Evolutionary conservation across 306 rosid genomes (phyloP).

Genomic region (Acacia crassicarpa): DNA sequence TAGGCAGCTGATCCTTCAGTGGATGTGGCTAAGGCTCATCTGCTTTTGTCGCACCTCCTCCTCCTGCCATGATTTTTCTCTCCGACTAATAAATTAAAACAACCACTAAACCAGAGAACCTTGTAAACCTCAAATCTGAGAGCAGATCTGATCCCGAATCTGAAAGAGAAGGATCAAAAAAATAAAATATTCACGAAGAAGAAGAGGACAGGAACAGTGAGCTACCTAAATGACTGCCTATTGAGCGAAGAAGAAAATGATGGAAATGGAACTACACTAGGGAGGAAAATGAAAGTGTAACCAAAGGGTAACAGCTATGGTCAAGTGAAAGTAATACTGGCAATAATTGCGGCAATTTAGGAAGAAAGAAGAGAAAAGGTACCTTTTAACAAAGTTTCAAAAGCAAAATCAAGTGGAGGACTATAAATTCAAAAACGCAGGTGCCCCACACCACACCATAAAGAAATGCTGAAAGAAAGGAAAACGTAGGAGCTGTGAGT

Average conservation of each 20-base stretch:
- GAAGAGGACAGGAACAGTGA: conserved; percentile 31
- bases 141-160: conserved; percentile 54
- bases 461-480: conserved; percentile 25
- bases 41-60: conserved; percentile 57
- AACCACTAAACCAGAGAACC: conserved; percentile 29
- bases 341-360: conserved; percentile 39
- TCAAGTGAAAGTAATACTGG: conserved; percentile 13
- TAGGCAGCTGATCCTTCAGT: conserved; percentile 87
- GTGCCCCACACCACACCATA: conserved; percentile 46
- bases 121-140: conserved; percentile 51
- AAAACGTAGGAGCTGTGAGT: conserved; percentile 23
- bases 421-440: conserved; percentile 49
- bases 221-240: conserved; percentile 40
- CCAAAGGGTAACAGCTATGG: conserved; percentile 13
- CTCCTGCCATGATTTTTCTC: conserved; percentile 67
- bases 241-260: conserved; percentile 16
- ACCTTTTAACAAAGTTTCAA: conserved; percentile 50
- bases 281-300: conserved; percentile 36
- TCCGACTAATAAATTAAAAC: conserved; percentile 29
- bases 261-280: conserved; percentile 12
- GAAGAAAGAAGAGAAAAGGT: conserved; percentile 34
- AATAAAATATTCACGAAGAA: background rate
- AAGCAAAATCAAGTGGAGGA: conserved; percentile 52
- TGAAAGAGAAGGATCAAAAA: conserved; percentile 26
- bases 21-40: conserved; percentile 98